These are phyloP conservation scores for Clonostachys chloroleuca DNA, from an alignment of 2,329 filamentous ascomycete genomes.

Conservation along the genomic window DNA sequence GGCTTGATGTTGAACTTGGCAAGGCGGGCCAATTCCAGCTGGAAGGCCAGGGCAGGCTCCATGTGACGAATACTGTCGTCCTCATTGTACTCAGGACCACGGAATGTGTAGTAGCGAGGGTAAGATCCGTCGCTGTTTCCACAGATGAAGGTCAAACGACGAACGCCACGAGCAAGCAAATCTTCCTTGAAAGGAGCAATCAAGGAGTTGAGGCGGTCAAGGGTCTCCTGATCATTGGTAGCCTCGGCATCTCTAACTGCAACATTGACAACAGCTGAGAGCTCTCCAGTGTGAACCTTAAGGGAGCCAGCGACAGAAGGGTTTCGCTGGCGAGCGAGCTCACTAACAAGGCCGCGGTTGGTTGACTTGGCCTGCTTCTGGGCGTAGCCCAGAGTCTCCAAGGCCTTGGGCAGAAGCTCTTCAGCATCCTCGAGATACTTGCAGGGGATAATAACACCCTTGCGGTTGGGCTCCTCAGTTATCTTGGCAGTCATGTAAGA, in stretches of 20 bases:
- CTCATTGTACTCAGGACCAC: constrained; percentile 83
- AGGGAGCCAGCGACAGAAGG: constrained; percentile 17
- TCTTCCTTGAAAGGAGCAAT: constrained; percentile 81
- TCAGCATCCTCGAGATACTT: constrained; percentile 93
- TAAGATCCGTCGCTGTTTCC: constrained; percentile 84
- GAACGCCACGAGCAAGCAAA: constrained; percentile 73
- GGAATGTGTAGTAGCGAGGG: constrained; percentile 97
- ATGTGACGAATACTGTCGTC: constrained; percentile 96
- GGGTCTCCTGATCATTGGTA: constrained; percentile 74
- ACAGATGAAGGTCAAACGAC: constrained; percentile 93
- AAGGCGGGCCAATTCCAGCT: constrained; percentile 90
- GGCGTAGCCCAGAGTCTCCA: constrained; percentile 72
- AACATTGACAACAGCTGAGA: constrained; percentile 89
- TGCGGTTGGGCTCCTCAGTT: constrained; percentile 73
- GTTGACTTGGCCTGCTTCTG: constrained; percentile 50
- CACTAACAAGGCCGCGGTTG: constrained; percentile 31
- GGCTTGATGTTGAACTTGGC: constrained; percentile 98
- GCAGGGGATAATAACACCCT: constrained; percentile 92
- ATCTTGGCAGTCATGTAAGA: constrained; percentile 75
- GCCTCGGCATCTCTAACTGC: constrained; percentile 86
- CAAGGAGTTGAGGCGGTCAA: constrained; percentile 69
- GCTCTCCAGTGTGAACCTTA: constrained; percentile 55
- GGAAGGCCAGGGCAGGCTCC: constrained; percentile 95
- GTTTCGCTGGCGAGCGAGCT: constrained; percentile 70
- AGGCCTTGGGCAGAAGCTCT: constrained; percentile 75